Conservation (phyloP, 306 rosid genomes). For the Vigna hirtella region DNA sequence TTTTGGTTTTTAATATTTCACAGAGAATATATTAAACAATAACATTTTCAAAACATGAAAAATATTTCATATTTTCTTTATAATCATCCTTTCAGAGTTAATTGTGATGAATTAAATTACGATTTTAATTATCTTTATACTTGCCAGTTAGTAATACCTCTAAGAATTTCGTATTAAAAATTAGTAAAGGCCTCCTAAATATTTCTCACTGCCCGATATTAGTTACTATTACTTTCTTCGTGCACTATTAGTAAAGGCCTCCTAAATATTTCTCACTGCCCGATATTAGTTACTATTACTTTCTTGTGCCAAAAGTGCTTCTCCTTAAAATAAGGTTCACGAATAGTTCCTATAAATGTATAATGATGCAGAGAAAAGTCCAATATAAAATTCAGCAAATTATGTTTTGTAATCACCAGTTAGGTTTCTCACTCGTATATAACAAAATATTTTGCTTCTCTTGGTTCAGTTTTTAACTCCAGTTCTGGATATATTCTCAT, state of each 20-base stretch:
- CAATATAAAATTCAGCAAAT: background rate
- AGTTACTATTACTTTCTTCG: too few relatives aligned
- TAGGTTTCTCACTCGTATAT: background rate
- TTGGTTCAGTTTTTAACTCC: constrained; percentile 7
- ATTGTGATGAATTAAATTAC: background rate
- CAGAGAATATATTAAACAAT: background rate
- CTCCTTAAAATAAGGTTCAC: background rate
- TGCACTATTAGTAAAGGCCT: background rate
- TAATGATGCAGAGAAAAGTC: background rate
- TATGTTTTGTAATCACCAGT: background rate
- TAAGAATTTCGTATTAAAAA: background rate
- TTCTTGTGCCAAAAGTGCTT: background rate
- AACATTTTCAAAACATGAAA: background rate
- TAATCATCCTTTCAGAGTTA: background rate
- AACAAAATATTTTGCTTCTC: background rate
- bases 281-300: too few relatives aligned
- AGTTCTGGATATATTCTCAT: background rate
- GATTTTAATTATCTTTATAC: background rate
- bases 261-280: background rate
- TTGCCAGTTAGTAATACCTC: background rate
- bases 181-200: background rate
- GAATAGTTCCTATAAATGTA: background rate
- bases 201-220: too few relatives aligned
- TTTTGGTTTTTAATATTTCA: background rate
- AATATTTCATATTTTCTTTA: background rate